Conservation (phyloP, 805 yeast genomes). For the Candida silvatica region DNA sequence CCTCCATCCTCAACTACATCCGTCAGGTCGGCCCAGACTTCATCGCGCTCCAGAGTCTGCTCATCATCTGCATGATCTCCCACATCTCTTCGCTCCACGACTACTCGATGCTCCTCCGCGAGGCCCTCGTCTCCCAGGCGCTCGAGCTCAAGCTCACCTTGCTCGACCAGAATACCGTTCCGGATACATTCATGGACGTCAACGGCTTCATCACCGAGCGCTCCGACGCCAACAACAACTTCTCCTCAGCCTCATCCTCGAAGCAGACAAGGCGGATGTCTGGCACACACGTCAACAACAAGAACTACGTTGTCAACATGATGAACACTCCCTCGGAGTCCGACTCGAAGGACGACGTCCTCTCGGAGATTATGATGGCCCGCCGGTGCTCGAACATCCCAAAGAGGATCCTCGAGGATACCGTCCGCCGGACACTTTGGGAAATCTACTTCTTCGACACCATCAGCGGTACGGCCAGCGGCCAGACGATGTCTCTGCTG, state of each 20-base stretch:
- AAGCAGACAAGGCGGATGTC: no score
- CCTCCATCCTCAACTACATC: constrained; percentile 23
- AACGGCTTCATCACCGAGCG: constrained; percentile 23
- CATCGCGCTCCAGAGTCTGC: constrained; percentile 32
- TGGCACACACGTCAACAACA: no score
- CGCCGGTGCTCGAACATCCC: constrained; percentile 16
- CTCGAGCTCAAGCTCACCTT: constrained; percentile 29
- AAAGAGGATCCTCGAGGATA: constrained; percentile 18
- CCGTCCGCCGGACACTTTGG: constrained; percentile 41
- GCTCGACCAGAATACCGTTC: constrained; percentile 26
- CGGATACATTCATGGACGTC: constrained; percentile 23
- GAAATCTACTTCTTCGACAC: constrained; percentile 44
- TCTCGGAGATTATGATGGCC: constrained; percentile 8
- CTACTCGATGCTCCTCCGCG: constrained; percentile 33
- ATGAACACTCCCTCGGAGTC: constrained; percentile 14
- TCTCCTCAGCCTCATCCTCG: no score
- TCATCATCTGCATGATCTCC: constrained; percentile 33
- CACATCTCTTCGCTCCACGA: constrained; percentile 47
- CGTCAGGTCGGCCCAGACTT: constrained; percentile 31
- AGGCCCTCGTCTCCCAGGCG: constrained; percentile 30
- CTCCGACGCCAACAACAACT: neutral
- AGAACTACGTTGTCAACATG: constrained; percentile 1
- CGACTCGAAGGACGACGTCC: constrained; percentile 11
- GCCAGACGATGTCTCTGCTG: constrained; percentile 32
- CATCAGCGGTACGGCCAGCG: constrained; percentile 46